These are phyloP conservation scores for Alternaria incomplexa DNA, from an alignment of 2,329 filamentous ascomycete genomes.

Conservation along the genomic window DNA sequence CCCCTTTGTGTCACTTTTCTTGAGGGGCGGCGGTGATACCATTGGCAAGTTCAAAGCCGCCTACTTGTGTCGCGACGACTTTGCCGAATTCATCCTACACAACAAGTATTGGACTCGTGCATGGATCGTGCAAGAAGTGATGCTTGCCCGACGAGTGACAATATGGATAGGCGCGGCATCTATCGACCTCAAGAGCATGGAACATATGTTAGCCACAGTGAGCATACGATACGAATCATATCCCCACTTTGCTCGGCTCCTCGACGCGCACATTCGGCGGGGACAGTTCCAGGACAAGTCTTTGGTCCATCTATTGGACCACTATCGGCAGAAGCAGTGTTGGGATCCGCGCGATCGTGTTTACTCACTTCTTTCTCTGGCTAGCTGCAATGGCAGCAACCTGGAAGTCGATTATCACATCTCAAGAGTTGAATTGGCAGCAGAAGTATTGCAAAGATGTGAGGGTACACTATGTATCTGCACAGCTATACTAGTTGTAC, in stretches of 20 bases:
- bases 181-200: background rate
- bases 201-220: too few species aligned
- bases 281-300: background rate
- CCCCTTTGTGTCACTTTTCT: background rate
- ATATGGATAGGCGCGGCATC: background rate
- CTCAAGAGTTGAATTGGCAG: background rate
- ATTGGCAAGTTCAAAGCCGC: too few species aligned
- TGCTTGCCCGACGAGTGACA: background rate
- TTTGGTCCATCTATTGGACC: background rate
- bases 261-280: background rate
- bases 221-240: too few species aligned
- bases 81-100: background rate
- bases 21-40: background rate
- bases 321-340: slow-evolving; percentile 1
- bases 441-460: background rate
- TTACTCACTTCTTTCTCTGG: slow-evolving; percentile 7
- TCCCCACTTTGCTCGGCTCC: background rate
- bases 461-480: background rate
- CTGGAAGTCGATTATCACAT: slow-evolving; percentile 3
- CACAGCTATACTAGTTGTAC: background rate
- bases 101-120: slow-evolving; percentile 5
- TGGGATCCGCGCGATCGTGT: slow-evolving; percentile 8
- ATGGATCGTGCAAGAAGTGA: slow-evolving; percentile 9
- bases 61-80: too few species aligned
- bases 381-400: background rate